phyloP scores from a whole-genome alignment of 2,329 filamentous ascomycete species.

The Pestalotiopsis sp. region DNA sequence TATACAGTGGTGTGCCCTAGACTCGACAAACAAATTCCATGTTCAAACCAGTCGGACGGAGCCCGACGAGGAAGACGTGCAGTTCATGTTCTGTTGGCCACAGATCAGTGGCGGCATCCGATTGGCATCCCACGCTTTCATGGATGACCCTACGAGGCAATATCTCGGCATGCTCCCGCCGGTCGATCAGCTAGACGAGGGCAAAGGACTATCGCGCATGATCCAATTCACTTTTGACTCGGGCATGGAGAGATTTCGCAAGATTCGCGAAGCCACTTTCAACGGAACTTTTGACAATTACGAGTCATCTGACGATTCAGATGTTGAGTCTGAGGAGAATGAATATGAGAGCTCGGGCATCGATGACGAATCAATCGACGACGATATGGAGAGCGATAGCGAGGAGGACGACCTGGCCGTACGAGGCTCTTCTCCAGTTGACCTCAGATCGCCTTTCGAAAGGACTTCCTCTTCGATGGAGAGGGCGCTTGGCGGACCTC shows the following conservation, averaged over 20 bases:
- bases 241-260: slow-evolving; percentile 15
- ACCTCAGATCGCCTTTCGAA: slow-evolving; percentile 19
- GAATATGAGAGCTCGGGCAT: slow-evolving; percentile 27
- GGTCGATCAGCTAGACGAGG: neutral
- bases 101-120: slow-evolving; percentile 11
- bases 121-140: neutral
- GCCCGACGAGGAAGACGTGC: slow-evolving; percentile 18
- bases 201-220: slow-evolving; percentile 17
- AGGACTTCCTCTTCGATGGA: slow-evolving; percentile 28
- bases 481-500: slow-evolving; percentile 16
- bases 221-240: slow-evolving; percentile 14
- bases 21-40: slow-evolving; percentile 21
- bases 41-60: slow-evolving; percentile 19
- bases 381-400: slow-evolving; percentile 10
- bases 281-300: slow-evolving; percentile 12
- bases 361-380: slow-evolving; percentile 23
- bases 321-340: slow-evolving; percentile 17
- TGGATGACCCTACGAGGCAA: slow-evolving; percentile 7
- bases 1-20: slow-evolving; percentile 26
- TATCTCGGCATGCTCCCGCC: neutral
- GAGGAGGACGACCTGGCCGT: slow-evolving; percentile 22
- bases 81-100: slow-evolving; percentile 32
- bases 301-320: slow-evolving; percentile 1
- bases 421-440: slow-evolving; percentile 15
- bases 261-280: slow-evolving; percentile 9